Evolutionary conservation across 495 filamentous ascomycete species (phyloP), one percentile per base, ranked within the genome.

Genomic region (Hypoxylon rickii): DNA sequence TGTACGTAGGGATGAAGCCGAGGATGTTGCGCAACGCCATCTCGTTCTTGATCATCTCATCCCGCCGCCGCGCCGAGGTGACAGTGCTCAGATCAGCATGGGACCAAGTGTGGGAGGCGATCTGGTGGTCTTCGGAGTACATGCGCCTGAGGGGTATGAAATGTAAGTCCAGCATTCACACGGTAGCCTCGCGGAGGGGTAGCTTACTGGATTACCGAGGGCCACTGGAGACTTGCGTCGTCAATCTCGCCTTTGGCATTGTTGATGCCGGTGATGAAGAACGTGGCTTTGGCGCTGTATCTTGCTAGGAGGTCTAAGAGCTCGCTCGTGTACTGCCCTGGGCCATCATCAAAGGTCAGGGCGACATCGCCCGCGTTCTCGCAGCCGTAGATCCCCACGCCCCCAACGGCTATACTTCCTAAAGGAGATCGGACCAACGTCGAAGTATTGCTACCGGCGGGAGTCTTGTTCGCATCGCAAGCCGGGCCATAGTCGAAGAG

Each of bases 41-140:
- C 69, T 89, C 87, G 51, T 86, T 87, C 70, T 84, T 84, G 44
- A 79, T 55, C 73, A 90, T 80, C 66, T 89, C 83, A 0, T 77
- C 71, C 31, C 66, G 69, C 24, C 80, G 79, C 40, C 82, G 73
- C 0, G 65, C 63, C 0, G 72, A 54, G 0, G 74, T 72, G 29
- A 85, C 65, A 24, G 76, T 74, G 68, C 75, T 83, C 18, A 89
- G 75, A 63, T 87, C 80, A 40, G 83, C 74, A 57, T 89, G 87
- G 6, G 81, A 83, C 87, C 86, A 90, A 2, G 86, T 88, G 59
- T 90, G 87, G 26, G 81, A 85, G n/a, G 85, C 87, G 42, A 90
- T 71, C 61, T 90, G 87, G 58, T 90, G 87, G 37, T 82, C 82
- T 19, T 82, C 83, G 40, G 68, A 65, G 31, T 81, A 58, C 82